phyloP scores from a whole-genome alignment of 148 eudicot genomes.

The Rhododendron ovatum region DNA sequence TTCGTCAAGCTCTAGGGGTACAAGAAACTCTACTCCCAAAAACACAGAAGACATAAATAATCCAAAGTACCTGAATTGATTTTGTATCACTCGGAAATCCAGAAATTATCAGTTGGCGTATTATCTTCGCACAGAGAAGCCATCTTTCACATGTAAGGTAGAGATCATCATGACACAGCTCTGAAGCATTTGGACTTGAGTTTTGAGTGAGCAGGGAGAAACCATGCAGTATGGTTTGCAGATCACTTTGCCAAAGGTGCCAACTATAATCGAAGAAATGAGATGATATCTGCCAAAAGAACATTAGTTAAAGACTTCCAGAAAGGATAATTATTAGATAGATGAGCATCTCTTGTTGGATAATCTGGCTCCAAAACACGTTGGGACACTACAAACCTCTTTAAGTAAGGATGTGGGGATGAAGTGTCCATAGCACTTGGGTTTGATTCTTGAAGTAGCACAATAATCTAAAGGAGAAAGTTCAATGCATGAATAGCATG shows the following conservation, averaged over 20 bases:
- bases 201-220: slow-evolving; percentile 58
- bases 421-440: not conserved
- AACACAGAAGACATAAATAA: not conserved
- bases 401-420: not conserved
- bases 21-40: not conserved
- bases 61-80: slow-evolving; percentile 63
- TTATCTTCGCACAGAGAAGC: slow-evolving; percentile 86
- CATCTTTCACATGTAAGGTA: slow-evolving; percentile 87
- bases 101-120: slow-evolving; percentile 68
- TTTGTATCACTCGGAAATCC: slow-evolving; percentile 87
- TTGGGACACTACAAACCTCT: not conserved
- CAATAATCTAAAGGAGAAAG: not conserved
- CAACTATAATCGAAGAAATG: slow-evolving; percentile 95
- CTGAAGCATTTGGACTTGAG: slow-evolving; percentile 34
- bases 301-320: slow-evolving; percentile 11
- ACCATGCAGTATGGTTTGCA: slow-evolving; percentile 66
- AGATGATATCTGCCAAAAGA: slow-evolving; percentile 81
- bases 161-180: slow-evolving; percentile 61
- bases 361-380: not conserved
- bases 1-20: slow-evolving; percentile 15
- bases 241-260: slow-evolving; percentile 95
- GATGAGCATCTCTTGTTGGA: not conserved
- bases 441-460: not conserved
- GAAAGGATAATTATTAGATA: not conserved
- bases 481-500: not conserved